Percentiles rank a stretch among this genome's conserved stretches.
Conservation (phyloP, 176 grass and related monocot species). For the Zoysia pacifica region DNA sequence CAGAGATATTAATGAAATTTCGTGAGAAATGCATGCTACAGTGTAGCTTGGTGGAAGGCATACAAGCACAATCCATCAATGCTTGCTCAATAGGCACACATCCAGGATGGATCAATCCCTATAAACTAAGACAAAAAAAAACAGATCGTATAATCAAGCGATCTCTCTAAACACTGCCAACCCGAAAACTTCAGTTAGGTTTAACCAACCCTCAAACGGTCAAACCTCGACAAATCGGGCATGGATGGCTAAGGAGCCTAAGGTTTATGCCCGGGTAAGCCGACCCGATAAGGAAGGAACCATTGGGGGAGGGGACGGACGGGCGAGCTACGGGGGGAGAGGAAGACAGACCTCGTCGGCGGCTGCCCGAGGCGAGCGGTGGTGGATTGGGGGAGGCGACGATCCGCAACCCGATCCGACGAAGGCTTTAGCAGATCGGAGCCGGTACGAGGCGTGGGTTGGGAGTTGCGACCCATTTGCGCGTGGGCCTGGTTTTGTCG, state of each 20-base stretch:
- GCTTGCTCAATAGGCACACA: background rate
- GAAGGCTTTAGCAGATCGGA: conserved; percentile 69
- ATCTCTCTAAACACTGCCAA: background rate
- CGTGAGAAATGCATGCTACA: background rate
- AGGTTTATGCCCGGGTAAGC: conserved; percentile 48
- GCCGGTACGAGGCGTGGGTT: conserved; percentile 30
- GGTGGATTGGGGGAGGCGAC: conserved; percentile 37
- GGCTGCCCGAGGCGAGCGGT: conserved; percentile 46
- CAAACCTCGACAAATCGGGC: conserved; percentile 26
- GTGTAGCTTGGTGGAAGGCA: background rate
- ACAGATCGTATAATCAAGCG: conserved; percentile 14
- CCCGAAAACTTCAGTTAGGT: conserved; percentile 4
- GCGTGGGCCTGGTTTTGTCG: conserved; percentile 9
- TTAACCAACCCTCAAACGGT: conserved; percentile 9
- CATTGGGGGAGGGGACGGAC: background rate
- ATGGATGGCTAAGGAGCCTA: conserved; percentile 23
- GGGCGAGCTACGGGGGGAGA: background rate
- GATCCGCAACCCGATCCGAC: conserved; percentile 78
- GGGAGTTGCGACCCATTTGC: conserved; percentile 40
- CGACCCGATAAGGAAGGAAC: conserved; percentile 31
- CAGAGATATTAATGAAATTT: background rate
- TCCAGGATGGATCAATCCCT: conserved; percentile 1
- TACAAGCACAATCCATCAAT: background rate
- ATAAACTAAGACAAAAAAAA: background rate
- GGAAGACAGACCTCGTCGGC: conserved; percentile 48